These are phyloP conservation scores for Cordyceps tenuipes DNA, from an alignment of 2,329 filamentous ascomycete genomes.

Conservation along the genomic window DNA sequence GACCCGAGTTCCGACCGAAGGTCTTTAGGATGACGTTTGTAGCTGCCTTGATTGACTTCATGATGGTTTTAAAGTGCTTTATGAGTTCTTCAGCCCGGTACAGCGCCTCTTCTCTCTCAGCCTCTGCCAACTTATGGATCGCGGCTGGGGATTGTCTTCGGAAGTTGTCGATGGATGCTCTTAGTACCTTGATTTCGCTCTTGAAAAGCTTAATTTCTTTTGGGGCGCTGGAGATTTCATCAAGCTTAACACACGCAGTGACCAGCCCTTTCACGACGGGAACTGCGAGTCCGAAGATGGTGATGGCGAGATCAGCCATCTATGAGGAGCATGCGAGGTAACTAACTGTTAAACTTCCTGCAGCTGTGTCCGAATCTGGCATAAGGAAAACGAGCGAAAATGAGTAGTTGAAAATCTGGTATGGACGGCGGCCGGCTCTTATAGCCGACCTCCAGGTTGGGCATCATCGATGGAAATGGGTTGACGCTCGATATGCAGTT, in stretches of 20 bases:
- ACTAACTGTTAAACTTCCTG: neutral
- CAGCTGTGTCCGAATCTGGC: no score
- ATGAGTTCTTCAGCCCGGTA: neutral
- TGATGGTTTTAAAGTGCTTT: neutral
- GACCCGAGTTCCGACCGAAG: neutral
- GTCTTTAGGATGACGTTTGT: neutral
- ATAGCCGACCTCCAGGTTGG: neutral
- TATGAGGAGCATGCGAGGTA: neutral
- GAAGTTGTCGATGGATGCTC: neutral
- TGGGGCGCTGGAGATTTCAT: neutral
- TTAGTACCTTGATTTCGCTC: neutral
- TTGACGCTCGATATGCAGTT: neutral
- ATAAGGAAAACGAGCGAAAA: no score
- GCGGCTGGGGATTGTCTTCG: neutral
- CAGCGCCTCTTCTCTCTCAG: neutral
- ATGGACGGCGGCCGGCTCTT: no score
- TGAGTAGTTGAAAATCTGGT: no score
- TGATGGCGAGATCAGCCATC: neutral
- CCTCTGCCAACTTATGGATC: neutral
- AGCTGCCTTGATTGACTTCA: neutral
- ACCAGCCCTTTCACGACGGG: neutral
- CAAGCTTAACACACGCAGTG: neutral
- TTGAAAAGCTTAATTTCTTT: neutral
- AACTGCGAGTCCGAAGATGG: neutral
- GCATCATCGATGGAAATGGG: neutral